Evolutionary conservation across 2,329 filamentous ascomycete genomes (phyloP).

Genomic region (Leptographium procerum): DNA sequence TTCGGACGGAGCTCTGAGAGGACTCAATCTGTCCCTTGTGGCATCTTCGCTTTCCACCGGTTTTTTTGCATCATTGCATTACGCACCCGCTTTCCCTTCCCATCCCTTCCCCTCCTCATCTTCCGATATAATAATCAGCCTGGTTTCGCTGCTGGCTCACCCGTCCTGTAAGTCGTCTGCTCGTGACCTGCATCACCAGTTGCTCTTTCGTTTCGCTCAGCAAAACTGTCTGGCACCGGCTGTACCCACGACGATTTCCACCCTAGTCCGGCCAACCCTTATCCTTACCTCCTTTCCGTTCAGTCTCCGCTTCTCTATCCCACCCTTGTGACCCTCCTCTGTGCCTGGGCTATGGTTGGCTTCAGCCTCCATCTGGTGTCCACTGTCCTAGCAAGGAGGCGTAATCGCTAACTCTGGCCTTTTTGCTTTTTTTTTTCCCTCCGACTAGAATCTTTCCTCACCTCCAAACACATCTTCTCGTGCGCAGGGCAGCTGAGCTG

Average conservation of each 20-base stretch:
- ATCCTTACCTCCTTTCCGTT: background rate
- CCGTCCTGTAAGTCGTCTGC: background rate
- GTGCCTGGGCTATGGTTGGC: background rate
- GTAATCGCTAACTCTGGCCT: background rate
- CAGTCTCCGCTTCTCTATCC: background rate
- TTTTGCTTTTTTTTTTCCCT: background rate
- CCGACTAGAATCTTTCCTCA: slow-evolving; percentile 2
- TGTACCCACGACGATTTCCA: background rate
- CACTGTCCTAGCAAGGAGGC: background rate
- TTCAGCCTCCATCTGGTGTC: background rate
- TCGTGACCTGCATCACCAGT: background rate
- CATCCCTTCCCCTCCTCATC: background rate
- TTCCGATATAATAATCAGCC: background rate
- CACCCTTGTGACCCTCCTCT: background rate
- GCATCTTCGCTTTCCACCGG: background rate
- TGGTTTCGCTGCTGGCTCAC: background rate
- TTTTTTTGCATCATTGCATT: too few species aligned
- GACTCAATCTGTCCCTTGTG: background rate
- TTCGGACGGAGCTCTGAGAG: background rate
- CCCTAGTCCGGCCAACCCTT: background rate
- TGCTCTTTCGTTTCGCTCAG: background rate
- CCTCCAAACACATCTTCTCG: slow-evolving; percentile 1
- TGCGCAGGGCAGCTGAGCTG: slow-evolving; percentile 13
- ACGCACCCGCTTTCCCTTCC: background rate
- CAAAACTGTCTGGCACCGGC: background rate